phyloP scores from a whole-genome alignment of 2,329 filamentous ascomycete genomes.

The Talaromyces sp. region DNA sequence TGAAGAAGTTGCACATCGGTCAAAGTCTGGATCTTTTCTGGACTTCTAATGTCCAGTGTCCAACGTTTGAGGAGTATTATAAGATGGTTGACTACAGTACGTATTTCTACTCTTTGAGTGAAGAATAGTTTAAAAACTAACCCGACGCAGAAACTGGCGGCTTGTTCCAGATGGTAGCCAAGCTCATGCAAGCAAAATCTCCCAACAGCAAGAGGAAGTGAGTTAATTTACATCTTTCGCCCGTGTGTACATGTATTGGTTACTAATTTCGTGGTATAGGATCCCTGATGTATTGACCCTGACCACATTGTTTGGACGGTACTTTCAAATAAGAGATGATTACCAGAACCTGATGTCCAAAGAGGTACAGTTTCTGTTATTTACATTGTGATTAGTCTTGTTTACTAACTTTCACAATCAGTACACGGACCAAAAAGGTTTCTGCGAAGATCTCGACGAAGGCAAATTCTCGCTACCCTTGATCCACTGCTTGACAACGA shows the following conservation, averaged over 20 bases:
- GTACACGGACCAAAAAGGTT: slow-evolving; percentile 32
- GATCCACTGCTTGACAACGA: slow-evolving; percentile 14
- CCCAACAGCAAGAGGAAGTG: not conserved
- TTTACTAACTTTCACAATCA: not conserved
- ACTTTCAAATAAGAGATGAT: slow-evolving; percentile 22
- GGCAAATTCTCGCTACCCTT: slow-evolving; percentile 35
- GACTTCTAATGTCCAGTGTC: slow-evolving; percentile 14
- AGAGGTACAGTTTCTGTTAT: not conserved
- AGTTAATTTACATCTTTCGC: not conserved
- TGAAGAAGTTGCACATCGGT: slow-evolving; percentile 34
- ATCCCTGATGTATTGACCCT: slow-evolving; percentile 14
- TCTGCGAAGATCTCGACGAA: slow-evolving; percentile 37
- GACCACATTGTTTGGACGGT: slow-evolving; percentile 16
- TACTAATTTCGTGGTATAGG: slow-evolving; percentile 2
- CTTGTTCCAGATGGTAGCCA: slow-evolving; percentile 17
- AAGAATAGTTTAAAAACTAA: not conserved
- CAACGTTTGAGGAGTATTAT: slow-evolving; percentile 19
- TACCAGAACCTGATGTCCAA: slow-evolving; percentile 17
- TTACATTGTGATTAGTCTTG: too few species aligned
- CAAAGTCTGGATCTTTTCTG: slow-evolving; percentile 21
- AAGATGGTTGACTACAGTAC: slow-evolving; percentile 20
- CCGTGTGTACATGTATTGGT: not conserved
- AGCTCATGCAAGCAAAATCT: slow-evolving; percentile 12
- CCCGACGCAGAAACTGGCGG: slow-evolving; percentile 15
- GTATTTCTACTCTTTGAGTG: not conserved